These are phyloP conservation scores for Phytophthora pistaciae DNA, from an alignment of 352 stramenopile genomes.

Conservation along the genomic window DNA sequence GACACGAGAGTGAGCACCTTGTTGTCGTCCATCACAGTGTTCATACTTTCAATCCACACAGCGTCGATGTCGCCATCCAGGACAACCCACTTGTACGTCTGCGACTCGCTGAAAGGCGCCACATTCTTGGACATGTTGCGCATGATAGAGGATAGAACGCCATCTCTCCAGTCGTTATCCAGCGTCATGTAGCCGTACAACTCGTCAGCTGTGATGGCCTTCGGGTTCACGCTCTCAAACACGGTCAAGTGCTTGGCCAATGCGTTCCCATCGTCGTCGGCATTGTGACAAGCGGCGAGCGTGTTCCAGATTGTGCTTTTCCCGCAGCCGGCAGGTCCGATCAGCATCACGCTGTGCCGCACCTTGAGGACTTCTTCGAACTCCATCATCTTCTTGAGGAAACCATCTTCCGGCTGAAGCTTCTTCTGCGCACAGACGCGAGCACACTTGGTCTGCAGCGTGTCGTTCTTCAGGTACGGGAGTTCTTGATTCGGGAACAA, in stretches of 20 bases:
- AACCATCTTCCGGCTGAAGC: conserved; percentile 95
- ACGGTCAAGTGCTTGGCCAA: conserved; percentile 93
- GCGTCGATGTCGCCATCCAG: conserved; percentile 96
- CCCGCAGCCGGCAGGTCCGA: conserved; percentile 93
- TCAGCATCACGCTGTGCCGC: conserved; percentile 97
- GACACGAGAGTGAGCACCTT: conserved; percentile 97
- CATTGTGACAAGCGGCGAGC: conserved; percentile 87
- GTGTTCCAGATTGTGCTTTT: conserved; percentile 98
- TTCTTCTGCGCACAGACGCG: conserved; percentile 68
- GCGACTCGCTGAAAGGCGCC: conserved; percentile 85
- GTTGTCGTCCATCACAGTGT: conserved; percentile 94
- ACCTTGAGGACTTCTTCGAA: conserved; percentile 96
- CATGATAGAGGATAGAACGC: conserved; percentile 97
- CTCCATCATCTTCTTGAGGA: conserved; percentile 96
- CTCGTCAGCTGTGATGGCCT: conserved; percentile 94
- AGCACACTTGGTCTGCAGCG: conserved; percentile 53
- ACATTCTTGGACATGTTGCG: conserved; percentile 96
- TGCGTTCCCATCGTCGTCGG: conserved; percentile 55
- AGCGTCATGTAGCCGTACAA: conserved; percentile 97
- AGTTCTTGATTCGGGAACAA: conserved; percentile 88
- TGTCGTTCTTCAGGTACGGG: conserved; percentile 49
- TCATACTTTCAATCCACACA: conserved; percentile 96
- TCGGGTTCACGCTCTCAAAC: conserved; percentile 96
- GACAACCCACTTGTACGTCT: conserved; percentile 92
- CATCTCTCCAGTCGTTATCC: conserved; percentile 98